These are phyloP conservation scores for Rhynchosporium agropyri DNA, from an alignment of 2,329 filamentous ascomycete species.

Conservation along the genomic window DNA sequence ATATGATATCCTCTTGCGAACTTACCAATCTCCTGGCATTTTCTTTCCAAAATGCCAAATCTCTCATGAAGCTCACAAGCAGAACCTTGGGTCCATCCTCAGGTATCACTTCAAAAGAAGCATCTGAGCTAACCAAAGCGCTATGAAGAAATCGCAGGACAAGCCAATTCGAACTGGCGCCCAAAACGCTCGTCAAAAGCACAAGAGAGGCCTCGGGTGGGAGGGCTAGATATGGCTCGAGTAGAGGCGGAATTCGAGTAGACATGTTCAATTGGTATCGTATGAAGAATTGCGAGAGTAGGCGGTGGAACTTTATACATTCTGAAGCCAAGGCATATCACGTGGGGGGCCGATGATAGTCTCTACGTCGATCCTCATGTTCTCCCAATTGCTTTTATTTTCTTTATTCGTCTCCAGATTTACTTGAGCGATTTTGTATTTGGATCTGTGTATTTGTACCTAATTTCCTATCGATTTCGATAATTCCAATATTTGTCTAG, in stretches of 20 bases:
- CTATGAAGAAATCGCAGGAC: constrained; percentile 55
- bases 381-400: neutral
- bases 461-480: neutral
- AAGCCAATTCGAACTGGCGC: constrained; percentile 68
- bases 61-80: constrained; percentile 81
- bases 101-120: constrained; percentile 34
- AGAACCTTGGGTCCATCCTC: constrained; percentile 58
- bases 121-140: constrained; percentile 36
- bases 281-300: neutral
- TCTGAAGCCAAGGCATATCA: constrained; percentile 3
- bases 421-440: neutral
- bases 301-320: neutral
- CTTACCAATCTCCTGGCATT: constrained; percentile 68
- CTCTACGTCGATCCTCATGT: neutral
- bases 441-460: neutral
- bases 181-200: constrained; percentile 69
- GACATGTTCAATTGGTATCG: constrained; percentile 33
- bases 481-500: neutral
- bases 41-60: constrained; percentile 76
- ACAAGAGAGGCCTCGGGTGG: constrained; percentile 62
- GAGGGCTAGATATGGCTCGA: constrained; percentile 65
- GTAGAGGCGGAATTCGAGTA: constrained; percentile 54
- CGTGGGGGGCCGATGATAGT: neutral
- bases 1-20: constrained; percentile 21
- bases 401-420: neutral